Conservation (phyloP, 1,284 basidiomycete species). For the Paramarasmius palmivorus region DNA sequence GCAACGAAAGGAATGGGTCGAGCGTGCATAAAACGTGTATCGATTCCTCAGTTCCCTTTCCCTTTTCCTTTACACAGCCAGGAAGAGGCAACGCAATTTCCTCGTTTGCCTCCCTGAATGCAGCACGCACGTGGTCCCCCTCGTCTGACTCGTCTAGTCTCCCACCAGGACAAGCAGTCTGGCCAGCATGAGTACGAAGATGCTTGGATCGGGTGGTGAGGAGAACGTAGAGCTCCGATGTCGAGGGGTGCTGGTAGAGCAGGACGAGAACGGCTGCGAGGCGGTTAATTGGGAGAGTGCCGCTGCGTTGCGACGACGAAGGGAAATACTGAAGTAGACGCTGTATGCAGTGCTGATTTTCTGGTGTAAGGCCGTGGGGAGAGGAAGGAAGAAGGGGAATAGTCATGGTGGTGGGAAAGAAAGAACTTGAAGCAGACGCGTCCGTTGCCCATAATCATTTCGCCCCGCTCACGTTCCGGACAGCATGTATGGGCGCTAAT, state of each 20-base stretch:
- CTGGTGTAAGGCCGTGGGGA: no score
- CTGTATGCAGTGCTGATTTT: no score
- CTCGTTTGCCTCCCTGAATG: constrained; percentile 76
- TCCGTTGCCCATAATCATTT: no score
- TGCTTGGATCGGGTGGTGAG: neutral
- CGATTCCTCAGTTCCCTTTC: constrained; percentile 46
- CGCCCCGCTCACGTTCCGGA: no score
- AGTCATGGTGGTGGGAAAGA: no score
- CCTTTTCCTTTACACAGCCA: no score
- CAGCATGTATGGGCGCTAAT: no score
- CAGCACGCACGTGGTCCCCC: neutral
- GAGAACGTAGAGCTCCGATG: neutral
- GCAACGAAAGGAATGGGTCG: constrained; percentile 71
- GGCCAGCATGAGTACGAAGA: constrained; percentile 2
- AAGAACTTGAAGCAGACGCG: no score
- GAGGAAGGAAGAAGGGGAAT: no score
- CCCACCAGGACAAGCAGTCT: neutral
- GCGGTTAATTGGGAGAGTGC: neutral
- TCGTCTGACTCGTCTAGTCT: neutral
- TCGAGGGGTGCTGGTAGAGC: neutral
- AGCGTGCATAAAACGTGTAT: constrained; percentile 68
- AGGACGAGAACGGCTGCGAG: neutral
- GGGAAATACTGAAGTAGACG: neutral
- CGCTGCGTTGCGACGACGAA: neutral
- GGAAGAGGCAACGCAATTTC: constrained; percentile 72